Evolutionary conservation across 176 grass and related monocot species (phyloP), one percentile per base, ranked within the genome.

Genomic region (Paspalum notatum): DNA sequence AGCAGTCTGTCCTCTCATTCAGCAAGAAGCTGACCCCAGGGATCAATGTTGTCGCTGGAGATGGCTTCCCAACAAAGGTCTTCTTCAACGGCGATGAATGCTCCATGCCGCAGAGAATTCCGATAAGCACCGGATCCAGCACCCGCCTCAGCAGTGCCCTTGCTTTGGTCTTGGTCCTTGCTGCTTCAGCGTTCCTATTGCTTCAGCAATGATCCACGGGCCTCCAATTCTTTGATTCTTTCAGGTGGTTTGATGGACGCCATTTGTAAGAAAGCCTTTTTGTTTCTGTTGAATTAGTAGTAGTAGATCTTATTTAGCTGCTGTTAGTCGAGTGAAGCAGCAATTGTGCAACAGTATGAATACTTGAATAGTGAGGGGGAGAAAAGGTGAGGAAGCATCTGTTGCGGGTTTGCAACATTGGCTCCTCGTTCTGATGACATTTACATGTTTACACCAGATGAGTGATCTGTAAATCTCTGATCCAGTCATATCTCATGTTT

Each of bases 61-160:
- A 89, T 5, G 95, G 95, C 42, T 98, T 89, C 84, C 95, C 95
- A 10, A 63, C 86, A 58, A 98, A 93, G 84, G 90, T 98, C 24
- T 98, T 91, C 86, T 98, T 98, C 87, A 98, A 98, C 9, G 95
- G 95, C 6, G 95, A 98, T 0, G 92, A 93, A 68, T 98, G 95
- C 21, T 80, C 85, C 0, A 68, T 95, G 84, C 95, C 95, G 0
- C 82, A 84, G 39, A 81, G 86, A 15, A 58, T 89, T 77, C 90
- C 75, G 1, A 52, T 82, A 5, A 92, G 75, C 54, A 80, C 60
- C 62, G 92, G 80, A 46, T 91, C 79, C 70, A 85, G 79, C 61
- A 84, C 45, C 52, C 37, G 13, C 65, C 64, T 75, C 24, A 55
- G 74, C 46, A 46, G 74, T 24, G 54, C 54, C 38, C 26, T 90